Evolutionary conservation across 2,329 filamentous ascomycete genomes (phyloP), one percentile per base, ranked within the genome.

Genomic region (Amphichorda felina): DNA sequence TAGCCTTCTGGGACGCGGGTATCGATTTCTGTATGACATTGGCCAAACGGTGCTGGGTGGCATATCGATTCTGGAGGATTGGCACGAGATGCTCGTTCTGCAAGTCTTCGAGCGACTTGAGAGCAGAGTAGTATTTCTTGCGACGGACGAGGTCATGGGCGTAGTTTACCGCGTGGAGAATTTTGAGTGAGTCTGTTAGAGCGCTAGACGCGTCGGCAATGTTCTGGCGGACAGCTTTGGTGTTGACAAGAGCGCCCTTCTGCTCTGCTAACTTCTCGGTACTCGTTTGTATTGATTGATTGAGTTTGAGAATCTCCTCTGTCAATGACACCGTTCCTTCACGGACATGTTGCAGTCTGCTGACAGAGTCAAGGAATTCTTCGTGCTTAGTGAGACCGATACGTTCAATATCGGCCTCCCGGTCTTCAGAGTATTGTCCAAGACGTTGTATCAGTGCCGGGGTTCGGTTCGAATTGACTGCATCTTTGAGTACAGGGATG

Each of bases 331-430:
- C 86, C 1, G 89, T 96, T 28, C 86, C 87, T 56, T 95, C 85
- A 36, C 89, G 81, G 35, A 96, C 87, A 40, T 77, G 75, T 47
- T 96, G 82, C n/a, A 98, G 73, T 52, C 93, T 86, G 50, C 91
- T 93, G 45, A 98, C 87, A 0, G 89, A 95, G 44, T 75, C 77
- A 24, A 96, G 80, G 51, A 98, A 98, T 50, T 95, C 91, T 52
- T 96, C 89, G 51, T 98, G 91, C 50, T 95, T 94, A 9, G 84
- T 89, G 49, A 94, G 79, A 48, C 91, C 94, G 48, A 96, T 93
- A 16, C 76, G 76, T 61, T 98, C 91, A 44, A 98, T 96, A 48
- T 96, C 88, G 11, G 74, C 61, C 56, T 98, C 91, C 41, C 88
- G 80, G 32, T 91, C 84, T 45, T 81, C 79, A 24, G 88, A 84